These are phyloP conservation scores for Chaetomium fimeti DNA, from an alignment of 495 filamentous ascomycete species.

Conservation along the genomic window DNA sequence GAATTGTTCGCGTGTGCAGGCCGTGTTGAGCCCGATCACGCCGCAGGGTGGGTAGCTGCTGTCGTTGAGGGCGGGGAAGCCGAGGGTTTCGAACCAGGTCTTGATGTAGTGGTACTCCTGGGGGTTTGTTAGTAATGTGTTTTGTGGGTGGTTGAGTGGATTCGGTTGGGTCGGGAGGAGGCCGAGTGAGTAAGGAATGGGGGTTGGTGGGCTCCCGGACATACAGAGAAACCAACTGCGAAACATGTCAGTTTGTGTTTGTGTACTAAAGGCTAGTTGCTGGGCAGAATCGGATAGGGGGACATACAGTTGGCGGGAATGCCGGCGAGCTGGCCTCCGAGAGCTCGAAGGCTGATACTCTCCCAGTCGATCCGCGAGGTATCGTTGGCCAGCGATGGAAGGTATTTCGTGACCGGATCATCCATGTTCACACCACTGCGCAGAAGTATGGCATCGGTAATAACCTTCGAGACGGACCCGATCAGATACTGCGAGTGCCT, in stretches of 20 bases:
- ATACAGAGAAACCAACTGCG: constrained; percentile 10
- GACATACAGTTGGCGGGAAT: constrained; percentile 7
- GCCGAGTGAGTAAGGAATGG: too few relatives aligned
- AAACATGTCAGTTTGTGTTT: background rate
- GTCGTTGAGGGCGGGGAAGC: constrained; percentile 10
- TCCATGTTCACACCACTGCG: constrained; percentile 8
- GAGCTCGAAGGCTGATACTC: constrained; percentile 1
- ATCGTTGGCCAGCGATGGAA: constrained; percentile 2
- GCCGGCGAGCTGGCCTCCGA: constrained; percentile 5
- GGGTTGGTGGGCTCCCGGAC: background rate
- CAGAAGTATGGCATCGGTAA: background rate
- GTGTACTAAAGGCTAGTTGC: background rate
- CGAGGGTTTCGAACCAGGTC: constrained; percentile 2
- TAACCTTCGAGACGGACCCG: constrained; percentile 9
- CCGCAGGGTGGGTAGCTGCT: constrained; percentile 1
- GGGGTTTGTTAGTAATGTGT: background rate
- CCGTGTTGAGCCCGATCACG: constrained; percentile 6
- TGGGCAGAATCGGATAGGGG: background rate
- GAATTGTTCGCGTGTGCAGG: background rate
- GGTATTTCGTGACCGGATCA: constrained; percentile 5
- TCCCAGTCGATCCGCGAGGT: constrained; percentile 6
- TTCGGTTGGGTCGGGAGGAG: background rate
- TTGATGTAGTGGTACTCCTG: constrained; percentile 14
- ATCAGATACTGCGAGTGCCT: constrained; percentile 7
- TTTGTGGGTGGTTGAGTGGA: background rate